Evolutionary conservation across 2,329 filamentous ascomycete genomes (phyloP), one percentile per base, ranked within the genome.

Genomic region (Claviceps maximensis): DNA sequence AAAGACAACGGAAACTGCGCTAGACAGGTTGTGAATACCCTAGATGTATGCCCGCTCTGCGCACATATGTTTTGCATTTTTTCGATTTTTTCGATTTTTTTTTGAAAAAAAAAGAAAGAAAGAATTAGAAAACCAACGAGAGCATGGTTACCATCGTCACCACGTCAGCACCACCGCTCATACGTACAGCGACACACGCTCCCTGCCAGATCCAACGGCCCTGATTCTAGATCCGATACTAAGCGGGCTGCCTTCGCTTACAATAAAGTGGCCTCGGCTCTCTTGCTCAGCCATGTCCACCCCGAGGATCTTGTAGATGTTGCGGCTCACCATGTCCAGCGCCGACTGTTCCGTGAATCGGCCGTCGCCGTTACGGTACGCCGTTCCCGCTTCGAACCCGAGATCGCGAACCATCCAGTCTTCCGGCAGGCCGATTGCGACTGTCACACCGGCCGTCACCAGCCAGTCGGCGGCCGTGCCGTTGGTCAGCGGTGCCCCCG

Each of bases 401-500:
- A 86, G 59, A 56, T 85, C 78, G 31, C 80, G 71, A 3, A 83
- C 72, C 50, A 79, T 61, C 79, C 78, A 85, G 58, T 83, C 79
- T 61, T 84, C 80, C 44, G 75, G 71, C 4, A 82, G 71, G 0
- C 80, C 78, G 25, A 85, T 73, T 0, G 74, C 82, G 1, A 77
- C 71, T 3, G 67, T 61, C 0, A 85, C 82, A 2, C 81, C 82
- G 0, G 80, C 81, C 8, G 74, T 73, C 0, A 82, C 58, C 1
- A 86, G 71, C 13, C 61, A 64, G 56, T 85, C 80, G 4, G 83
- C 68, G 0, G 74, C 74, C 1, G 82, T 85, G 27, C 81, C 80
- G 58, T 84, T 83, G 0, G 81, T 83, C 0, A 86, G 70, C 1
- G 83, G 83, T 5, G 82, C 82, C 1, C 83, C 83, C 0, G 79